A percentile compares a stretch with the other conserved stretches of the same genome.
phyloP scores from a whole-genome alignment of 2,329 filamentous ascomycete genomes.

The Grosmannia serpens region DNA sequence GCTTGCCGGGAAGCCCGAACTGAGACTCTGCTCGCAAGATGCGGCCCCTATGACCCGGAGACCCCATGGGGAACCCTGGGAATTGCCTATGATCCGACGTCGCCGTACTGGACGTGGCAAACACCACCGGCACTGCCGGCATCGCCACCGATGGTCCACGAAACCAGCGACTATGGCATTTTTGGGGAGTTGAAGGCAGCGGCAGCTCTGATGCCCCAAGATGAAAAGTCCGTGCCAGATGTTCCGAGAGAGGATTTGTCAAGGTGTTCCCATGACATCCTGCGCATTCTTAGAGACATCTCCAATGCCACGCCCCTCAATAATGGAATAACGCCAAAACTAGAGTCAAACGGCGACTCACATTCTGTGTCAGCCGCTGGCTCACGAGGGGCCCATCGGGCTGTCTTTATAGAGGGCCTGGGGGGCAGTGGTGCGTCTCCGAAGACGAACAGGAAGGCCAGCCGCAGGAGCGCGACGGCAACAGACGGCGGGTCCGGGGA shows the following conservation, averaged over 20 bases:
- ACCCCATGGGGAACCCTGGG: constrained; percentile 9
- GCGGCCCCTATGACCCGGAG: constrained; percentile 5
- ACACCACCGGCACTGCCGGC: neutral
- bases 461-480: neutral
- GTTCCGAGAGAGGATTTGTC: neutral
- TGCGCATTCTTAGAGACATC: neutral
- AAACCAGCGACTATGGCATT: neutral
- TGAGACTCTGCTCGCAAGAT: no score
- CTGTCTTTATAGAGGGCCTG: neutral
- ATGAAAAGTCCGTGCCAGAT: neutral
- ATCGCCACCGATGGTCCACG: neutral
- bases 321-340: neutral
- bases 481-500: neutral
- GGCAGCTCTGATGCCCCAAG: neutral
- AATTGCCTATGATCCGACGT: constrained; percentile 9
- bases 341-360: neutral
- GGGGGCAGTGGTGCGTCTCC: neutral
- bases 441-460: neutral
- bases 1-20: no score
- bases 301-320: neutral
- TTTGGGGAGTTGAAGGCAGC: neutral
- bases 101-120: constrained; percentile 3
- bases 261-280: neutral
- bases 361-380: neutral
- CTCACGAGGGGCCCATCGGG: neutral